Base-by-base conservation (phyloP, 2,329 filamentous ascomycete species). In the Neofusicoccum parvum region DNA sequence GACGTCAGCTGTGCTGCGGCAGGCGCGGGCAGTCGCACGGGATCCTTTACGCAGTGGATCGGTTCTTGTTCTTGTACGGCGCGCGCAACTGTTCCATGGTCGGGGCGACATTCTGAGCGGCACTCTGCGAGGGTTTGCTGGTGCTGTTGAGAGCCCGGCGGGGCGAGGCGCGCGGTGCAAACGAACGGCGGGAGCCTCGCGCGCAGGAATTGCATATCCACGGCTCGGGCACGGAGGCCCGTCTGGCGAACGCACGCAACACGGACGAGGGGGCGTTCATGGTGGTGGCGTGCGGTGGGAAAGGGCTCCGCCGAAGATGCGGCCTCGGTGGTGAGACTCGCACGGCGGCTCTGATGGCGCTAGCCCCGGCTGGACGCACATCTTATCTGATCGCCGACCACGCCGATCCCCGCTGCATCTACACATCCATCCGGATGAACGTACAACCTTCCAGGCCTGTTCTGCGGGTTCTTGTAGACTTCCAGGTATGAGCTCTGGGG, bases 11-110 rank as follows among this genome's bases (percentile, higher is more conserved):
- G n/a, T 46, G 9, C 20, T 27, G 34, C 15, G 12, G 27, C 41
- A 12, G 3, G n/a, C 34, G 17, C 46, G 15, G 11, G 23, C 17
- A 6, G 17, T 11, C 7, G 15, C 14, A 36, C 5, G 15, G 76
- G 20, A 3, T 17, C 23, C 32, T 74, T 74, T 82, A 89, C 85
- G 88, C 81, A 9, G 86, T 88, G 9, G 90, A 90, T 68, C 82
- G 80, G 72, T 94, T 94, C 80, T 87, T 90, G 71, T 81, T 79
- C 69, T 83, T 86, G 70, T 91, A 92, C 20, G 88, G 83, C 59
- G 83, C 85, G 34, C 85, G 84, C 76, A 91, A 79, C 70, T 87
- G 82, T 49, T 88, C 87, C 87, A 92, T 91, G 48, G 80, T 83
- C 1, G 86, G 84, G 15, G 80, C 77, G 23, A 70, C 71, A 71